Percentiles rank a stretch among this genome's conserved stretches.
These are phyloP conservation scores for Naegleria fowleri DNA, from an alignment of 208 protist species.

Conservation along the genomic window DNA sequence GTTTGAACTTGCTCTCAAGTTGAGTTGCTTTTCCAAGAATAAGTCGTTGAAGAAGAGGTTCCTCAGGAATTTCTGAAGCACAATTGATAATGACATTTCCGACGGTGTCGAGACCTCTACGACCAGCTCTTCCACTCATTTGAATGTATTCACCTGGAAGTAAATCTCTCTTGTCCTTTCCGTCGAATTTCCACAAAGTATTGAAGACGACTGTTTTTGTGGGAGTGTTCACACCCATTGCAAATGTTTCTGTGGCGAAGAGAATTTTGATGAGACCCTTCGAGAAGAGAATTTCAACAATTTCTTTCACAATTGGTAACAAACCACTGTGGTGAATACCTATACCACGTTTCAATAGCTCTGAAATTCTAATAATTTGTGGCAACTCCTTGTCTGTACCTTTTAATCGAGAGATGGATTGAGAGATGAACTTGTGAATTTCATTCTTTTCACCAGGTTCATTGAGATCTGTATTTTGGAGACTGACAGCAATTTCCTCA, in stretches of 20 bases:
- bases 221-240: constrained; percentile 86
- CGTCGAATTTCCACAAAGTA: constrained; percentile 50
- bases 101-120: constrained; percentile 53
- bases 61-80: constrained; percentile 44
- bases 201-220: constrained; percentile 72
- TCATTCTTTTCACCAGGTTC: constrained; percentile 48
- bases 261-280: constrained; percentile 66
- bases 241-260: constrained; percentile 82
- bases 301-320: constrained; percentile 78
- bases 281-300: constrained; percentile 78
- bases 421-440: constrained; percentile 56
- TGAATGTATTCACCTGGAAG: constrained; percentile 74
- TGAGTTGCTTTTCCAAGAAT: constrained; percentile 59
- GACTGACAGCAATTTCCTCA: constrained; percentile 43
- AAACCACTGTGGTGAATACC: constrained; percentile 80
- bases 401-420: constrained; percentile 43
- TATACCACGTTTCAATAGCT: constrained; percentile 62
- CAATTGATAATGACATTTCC: constrained; percentile 70
- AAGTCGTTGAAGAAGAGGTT: constrained; percentile 49
- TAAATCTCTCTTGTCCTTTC: constrained; percentile 50
- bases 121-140: constrained; percentile 76
- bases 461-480: constrained; percentile 50
- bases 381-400: constrained; percentile 21
- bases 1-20: constrained; percentile 65
- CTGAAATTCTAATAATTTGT: constrained; percentile 53